These are phyloP conservation scores for Trichocladium antarcticum DNA, from an alignment of 495 filamentous ascomycete species.

Conservation along the genomic window DNA sequence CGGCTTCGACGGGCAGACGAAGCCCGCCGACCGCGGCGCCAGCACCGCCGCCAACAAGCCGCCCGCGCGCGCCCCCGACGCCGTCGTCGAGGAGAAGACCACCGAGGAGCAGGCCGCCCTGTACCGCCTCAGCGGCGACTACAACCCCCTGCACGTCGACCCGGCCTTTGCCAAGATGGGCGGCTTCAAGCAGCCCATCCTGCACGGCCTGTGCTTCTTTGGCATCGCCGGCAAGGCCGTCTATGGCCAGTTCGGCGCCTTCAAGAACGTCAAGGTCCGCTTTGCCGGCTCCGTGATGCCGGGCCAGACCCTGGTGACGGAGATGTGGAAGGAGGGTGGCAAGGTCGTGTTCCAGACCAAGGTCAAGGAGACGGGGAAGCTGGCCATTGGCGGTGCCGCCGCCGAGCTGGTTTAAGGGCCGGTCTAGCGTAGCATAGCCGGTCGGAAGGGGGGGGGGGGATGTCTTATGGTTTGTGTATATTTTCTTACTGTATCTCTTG, in stretches of 20 bases:
- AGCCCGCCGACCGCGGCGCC: conserved; percentile 65
- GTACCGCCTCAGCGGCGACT: conserved; percentile 89
- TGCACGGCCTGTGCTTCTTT: conserved; percentile 94
- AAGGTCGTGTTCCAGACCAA: conserved; percentile 83
- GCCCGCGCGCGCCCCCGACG: conserved; percentile 66
- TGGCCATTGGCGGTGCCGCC: conserved; percentile 77
- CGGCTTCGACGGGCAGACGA: conserved; percentile 80
- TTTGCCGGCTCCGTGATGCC: conserved; percentile 90
- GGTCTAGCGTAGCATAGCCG: no score
- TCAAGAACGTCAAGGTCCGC: conserved; percentile 90
- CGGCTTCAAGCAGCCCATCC: conserved; percentile 88
- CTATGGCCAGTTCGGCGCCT: conserved; percentile 68
- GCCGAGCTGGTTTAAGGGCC: conserved; percentile 51
- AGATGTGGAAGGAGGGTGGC: conserved; percentile 96
- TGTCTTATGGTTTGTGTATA: no score
- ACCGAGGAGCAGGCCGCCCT: conserved; percentile 87
- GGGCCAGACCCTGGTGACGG: conserved; percentile 86
- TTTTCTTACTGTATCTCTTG: no score
- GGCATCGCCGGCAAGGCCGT: conserved; percentile 87
- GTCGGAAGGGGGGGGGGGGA: no score
- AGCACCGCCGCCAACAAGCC: conserved; percentile 68
- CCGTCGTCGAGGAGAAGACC: conserved; percentile 78
- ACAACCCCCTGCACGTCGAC: conserved; percentile 86
- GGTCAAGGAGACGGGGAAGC: conserved; percentile 93
- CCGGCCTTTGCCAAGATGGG: conserved; percentile 89